Percentiles rank a stretch among this genome's conserved stretches.
Conservation (phyloP, 139 green algal species). For the Gonium pectorale region DNA sequence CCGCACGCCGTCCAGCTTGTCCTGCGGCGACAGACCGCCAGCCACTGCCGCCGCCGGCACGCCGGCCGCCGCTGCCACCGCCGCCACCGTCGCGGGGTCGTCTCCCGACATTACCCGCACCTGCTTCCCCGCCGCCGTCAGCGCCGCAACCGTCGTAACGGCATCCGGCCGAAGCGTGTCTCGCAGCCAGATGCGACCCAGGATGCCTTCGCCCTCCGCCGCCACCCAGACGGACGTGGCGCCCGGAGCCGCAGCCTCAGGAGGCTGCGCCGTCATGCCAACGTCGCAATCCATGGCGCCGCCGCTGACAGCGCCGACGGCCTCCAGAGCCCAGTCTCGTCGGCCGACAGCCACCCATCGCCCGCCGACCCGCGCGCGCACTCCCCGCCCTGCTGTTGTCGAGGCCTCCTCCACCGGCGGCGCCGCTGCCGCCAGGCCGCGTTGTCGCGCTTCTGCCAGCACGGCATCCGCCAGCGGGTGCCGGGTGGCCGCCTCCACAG, state of each 20-base stretch:
- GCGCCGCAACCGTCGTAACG: constrained; percentile 60
- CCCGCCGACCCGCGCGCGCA: constrained; percentile 60
- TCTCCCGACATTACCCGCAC: constrained; percentile 87
- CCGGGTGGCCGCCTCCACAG: constrained; percentile 79
- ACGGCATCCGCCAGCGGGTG: constrained; percentile 92
- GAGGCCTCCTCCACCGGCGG: constrained; percentile 50
- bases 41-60: constrained; percentile 36
- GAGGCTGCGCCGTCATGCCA: constrained; percentile 14
- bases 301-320: constrained; percentile 44
- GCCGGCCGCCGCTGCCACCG: constrained; percentile 70
- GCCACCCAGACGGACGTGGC: constrained; percentile 73
- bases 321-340: constrained; percentile 74
- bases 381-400: constrained; percentile 74
- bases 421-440: constrained; percentile 58
- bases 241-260: constrained; percentile 32
- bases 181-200: constrained; percentile 72
- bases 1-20: constrained; percentile 68
- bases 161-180: constrained; percentile 83
- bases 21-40: constrained; percentile 63
- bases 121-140: constrained; percentile 72
- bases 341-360: constrained; percentile 75
- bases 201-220: constrained; percentile 67
- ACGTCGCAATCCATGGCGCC: neutral
- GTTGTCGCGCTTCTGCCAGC: constrained; percentile 57
- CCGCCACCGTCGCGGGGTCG: constrained; percentile 63